Percentiles rank a stretch among this genome's conserved stretches.
phyloP scores from a whole-genome alignment of 371 early-diverging fungal genomes.

The Blakeslea trispora region DNA sequence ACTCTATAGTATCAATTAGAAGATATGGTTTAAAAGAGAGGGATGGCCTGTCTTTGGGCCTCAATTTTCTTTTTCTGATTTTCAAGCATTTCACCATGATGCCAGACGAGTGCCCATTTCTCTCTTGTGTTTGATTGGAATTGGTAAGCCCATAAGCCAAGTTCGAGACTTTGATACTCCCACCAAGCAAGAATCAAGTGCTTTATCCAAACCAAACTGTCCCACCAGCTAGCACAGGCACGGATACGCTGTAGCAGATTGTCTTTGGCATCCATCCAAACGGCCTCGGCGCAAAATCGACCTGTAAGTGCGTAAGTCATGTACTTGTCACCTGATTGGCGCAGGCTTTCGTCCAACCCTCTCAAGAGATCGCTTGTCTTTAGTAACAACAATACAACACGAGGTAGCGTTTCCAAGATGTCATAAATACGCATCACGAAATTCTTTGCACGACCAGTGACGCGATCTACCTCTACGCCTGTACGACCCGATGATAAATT shows the following conservation, averaged over 20 bases:
- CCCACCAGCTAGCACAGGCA: constrained; percentile 21
- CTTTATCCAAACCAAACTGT: constrained; percentile 1
- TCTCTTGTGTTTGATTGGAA: constrained; percentile 14
- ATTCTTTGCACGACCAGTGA: constrained; percentile 44
- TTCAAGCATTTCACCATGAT: constrained; percentile 2
- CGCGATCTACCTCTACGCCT: constrained; percentile 47
- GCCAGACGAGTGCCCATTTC: constrained; percentile 17
- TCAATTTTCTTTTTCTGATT: background rate
- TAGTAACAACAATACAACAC: constrained; percentile 79
- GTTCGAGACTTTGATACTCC: constrained; percentile 18
- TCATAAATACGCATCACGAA: constrained; percentile 78
- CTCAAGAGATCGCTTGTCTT: constrained; percentile 92
- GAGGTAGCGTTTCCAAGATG: constrained; percentile 79
- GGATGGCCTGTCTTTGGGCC: background rate
- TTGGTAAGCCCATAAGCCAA: constrained; percentile 15
- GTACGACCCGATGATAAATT: constrained; percentile 42
- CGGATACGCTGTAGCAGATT: constrained; percentile 28
- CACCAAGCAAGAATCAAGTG: constrained; percentile 16
- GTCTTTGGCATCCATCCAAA: constrained; percentile 40
- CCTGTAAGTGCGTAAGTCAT: constrained; percentile 63
- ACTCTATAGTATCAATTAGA: too few relatives aligned
- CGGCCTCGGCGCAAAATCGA: constrained; percentile 57
- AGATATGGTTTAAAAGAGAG: too few relatives aligned
- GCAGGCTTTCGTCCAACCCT: constrained; percentile 54
- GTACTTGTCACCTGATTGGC: constrained; percentile 36